Percentiles rank a stretch among this genome's conserved stretches.
Conservation (phyloP, 352 stramenopile genomes). For the Nothophytophthora sp. region DNA sequence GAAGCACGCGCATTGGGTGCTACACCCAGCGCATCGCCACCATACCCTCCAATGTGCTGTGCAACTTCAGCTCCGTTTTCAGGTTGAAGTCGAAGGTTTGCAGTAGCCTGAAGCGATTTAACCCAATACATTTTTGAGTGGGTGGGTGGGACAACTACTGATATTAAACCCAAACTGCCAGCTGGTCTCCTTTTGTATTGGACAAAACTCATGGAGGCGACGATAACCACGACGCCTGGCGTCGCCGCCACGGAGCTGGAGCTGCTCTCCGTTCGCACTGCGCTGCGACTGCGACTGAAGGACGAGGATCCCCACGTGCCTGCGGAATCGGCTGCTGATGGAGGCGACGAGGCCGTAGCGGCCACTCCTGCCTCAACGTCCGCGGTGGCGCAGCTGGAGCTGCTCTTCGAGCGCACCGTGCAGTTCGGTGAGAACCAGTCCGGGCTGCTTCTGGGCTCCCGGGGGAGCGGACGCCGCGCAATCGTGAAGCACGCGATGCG, state of each 20-base stretch:
- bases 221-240: too few relatives aligned
- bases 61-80: too few relatives aligned
- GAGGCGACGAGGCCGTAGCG: background rate
- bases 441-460: slow-evolving; percentile 66
- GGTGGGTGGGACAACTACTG: too few relatives aligned
- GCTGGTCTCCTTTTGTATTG: too few relatives aligned
- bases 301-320: slow-evolving; percentile 6
- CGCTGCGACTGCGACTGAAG: slow-evolving; percentile 42
- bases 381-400: slow-evolving; percentile 43
- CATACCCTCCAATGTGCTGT: too few relatives aligned
- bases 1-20: too few relatives aligned
- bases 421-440: slow-evolving; percentile 78
- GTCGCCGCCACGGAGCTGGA: slow-evolving; percentile 17
- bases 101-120: too few relatives aligned
- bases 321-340: background rate
- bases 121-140: too few relatives aligned
- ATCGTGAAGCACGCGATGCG: slow-evolving; percentile 58
- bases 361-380: background rate
- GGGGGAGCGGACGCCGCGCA: slow-evolving; percentile 44
- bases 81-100: too few relatives aligned
- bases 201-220: too few relatives aligned
- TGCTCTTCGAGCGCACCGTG: slow-evolving; percentile 72
- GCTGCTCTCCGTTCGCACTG: slow-evolving; percentile 36
- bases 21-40: too few relatives aligned
- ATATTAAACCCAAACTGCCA: too few relatives aligned